phyloP scores from a whole-genome alignment of 192 early-diverging fungal genomes.

The Mortierella alpina region DNA sequence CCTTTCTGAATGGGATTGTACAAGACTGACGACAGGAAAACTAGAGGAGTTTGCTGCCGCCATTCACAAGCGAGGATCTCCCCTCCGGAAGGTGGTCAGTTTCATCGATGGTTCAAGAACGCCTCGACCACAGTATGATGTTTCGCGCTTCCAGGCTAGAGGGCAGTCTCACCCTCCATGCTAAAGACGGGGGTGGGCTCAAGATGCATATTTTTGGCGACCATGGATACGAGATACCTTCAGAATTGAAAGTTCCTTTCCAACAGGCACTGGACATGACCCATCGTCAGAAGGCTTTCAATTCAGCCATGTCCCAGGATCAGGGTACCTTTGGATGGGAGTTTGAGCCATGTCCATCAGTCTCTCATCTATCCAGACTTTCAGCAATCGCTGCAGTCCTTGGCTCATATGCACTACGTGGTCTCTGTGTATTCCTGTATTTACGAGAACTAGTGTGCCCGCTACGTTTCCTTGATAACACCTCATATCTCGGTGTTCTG shows the following conservation, averaged over 20 bases:
- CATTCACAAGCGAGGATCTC: not conserved
- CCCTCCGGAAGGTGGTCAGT: not conserved
- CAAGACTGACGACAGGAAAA: slow-evolving; percentile 7
- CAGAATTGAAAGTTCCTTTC: not conserved
- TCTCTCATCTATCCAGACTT: not conserved
- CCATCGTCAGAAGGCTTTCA: not conserved
- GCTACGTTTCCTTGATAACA: too few species aligned
- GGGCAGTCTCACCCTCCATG: too few species aligned
- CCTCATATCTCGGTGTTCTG: too few species aligned
- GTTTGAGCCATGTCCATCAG: not conserved
- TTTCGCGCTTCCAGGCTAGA: not conserved
- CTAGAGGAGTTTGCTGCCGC: slow-evolving; percentile 2
- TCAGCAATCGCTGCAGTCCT: not conserved
- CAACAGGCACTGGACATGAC: not conserved
- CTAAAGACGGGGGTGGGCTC: too few species aligned
- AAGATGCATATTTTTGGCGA: slow-evolving; percentile 1
- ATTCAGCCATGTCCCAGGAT: slow-evolving; percentile 1
- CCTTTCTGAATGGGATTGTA: slow-evolving; percentile 1
- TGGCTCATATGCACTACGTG: not conserved
- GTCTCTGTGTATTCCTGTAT: not conserved
- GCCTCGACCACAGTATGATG: not conserved
- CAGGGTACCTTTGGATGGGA: not conserved
- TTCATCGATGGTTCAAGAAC: not conserved
- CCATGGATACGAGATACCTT: not conserved
- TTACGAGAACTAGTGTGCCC: too few species aligned